Evolutionary conservation across 805 yeast species (phyloP), one percentile per base, ranked within the genome.

Genomic region (Cyberlindnera bimundalis): DNA sequence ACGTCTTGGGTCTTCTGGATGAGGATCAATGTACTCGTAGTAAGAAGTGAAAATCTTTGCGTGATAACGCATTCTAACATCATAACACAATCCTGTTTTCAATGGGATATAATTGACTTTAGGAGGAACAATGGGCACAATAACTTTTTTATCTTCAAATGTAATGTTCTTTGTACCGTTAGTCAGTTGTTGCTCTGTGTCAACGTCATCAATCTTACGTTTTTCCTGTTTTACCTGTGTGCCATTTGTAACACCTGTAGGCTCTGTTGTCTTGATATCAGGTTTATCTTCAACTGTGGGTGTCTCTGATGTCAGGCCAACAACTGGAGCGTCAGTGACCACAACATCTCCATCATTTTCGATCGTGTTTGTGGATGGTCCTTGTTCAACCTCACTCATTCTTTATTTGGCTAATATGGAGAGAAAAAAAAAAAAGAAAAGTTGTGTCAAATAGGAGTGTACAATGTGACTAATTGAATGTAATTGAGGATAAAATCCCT

Each of bases 61-160:
- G n/a, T n/a, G n/a, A n/a, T n/a, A n/a, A n/a, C n/a, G n/a, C n/a
- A n/a, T n/a, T n/a, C n/a, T n/a, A n/a, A n/a, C n/a, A n/a, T n/a
- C n/a, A n/a, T n/a, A n/a, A n/a, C n/a, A n/a, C n/a, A n/a, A n/a
- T n/a, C n/a, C n/a, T n/a, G n/a, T n/a, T n/a, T 89, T 91, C 55
- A 84, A 65, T 2, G 85, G 86, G 18, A 76, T 71, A 58, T 85
- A 85, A 39, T 72, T 71, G n/a, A 86, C 67, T 45, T 81, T 79
- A 2, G 95, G 91, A 25, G 71, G 69, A 11, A 75, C 72, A 8
- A 68, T 67, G 4, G 89, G 84, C 2, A 81, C 84, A 42, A 67
- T 69, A 25, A 68, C 63, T 18, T 64, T 65, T 40, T 63, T 63
- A 29, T 64, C 62, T 14, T 32, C 30, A 28, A 14, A 27, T 23